Base-by-base conservation (phyloP, 345 rosid genomes). In the Hirschfeldia incana region DNA sequence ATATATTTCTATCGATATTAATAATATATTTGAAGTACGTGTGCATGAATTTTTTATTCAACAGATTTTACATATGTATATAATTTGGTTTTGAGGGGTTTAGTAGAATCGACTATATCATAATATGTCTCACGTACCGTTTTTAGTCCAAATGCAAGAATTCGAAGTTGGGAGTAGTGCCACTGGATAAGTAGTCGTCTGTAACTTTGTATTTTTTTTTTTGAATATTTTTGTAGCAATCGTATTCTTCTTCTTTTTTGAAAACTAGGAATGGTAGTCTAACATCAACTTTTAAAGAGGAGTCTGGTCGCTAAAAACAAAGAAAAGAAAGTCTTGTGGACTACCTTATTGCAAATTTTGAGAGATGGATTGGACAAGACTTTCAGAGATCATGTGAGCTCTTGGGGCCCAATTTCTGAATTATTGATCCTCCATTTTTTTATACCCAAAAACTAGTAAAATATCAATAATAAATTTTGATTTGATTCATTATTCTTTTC, bases 361-460 rank as follows among this genome's bases (percentile, higher is more conserved):
- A 53, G 27, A 53, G 27, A 53, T 53, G 60, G 84, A 84, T 82
- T 87, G 83, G 86, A 85, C 87, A 75, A 15, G 79, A 82, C 83
- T 75, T 49, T 67, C 76, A 46, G 62, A 17, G 61, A 62, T 51
- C 88, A 84, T 84, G 89, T 87, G 88, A 85, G 59, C 53, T 59
- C 68, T 61, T 78, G 68, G 84, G 81, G 46, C 74, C 85, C 92
- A 87, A 80, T 60, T 17, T 15, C 75, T 69, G 80, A 66, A 67
- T 78, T 37, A 65, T 59, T 58, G 69, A 42, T 44, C 26, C 39
- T 65, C 37, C 30, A 39, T 53, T 74, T 75, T 75, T 55, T 28
- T 21, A 21, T 21, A 21, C 1, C 21, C 21, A 0, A 21, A 21
- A 1, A 1, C 21, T 21, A 1, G 21, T 21, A 21, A 21, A 21